Evolutionary conservation across 169 alveolate genomes (phyloP), one percentile per base, ranked within the genome.

Genomic region (Cryptosporidium felis): DNA sequence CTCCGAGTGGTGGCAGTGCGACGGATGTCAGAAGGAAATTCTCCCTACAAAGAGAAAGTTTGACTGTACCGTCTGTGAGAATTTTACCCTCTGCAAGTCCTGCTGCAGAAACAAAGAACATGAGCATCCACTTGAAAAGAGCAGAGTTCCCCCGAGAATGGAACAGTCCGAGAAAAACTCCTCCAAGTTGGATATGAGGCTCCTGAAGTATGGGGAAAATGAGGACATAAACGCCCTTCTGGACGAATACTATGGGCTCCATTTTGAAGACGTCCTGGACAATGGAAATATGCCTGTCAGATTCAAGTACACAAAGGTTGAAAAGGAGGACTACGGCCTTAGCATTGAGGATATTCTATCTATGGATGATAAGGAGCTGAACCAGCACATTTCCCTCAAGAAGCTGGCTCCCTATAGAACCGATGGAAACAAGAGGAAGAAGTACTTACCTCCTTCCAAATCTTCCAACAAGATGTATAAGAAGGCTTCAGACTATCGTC

Each of bases 31-130:
- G 81, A 90, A 80, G 47, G 94, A 94, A 9, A 91, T 94, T 34
- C 82, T 91, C 74, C 97, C 94, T 90, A 82, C 95, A 66, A 88
- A 94, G 93, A 85, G 94, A 80, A 95, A 95, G 90, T 90, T 94
- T 82, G 92, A 94, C 80, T 96, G 96, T 91, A 88, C 91, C 79
- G 61, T 93, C 88, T 90, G 97, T 89, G 94, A 91, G 80, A 59
- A 93, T 89, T 91, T 85, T 89, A 62, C 96, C 88, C 93, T 92
- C 80, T 92, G 96, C 94, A 89, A 92, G 88, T 66, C 81, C 40
- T 62, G 98, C 90, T 51, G 93, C 80, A 92, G 93, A 89, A 34
- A 92, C 66, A 80, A 93, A 80, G 81, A 90, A 45, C 66, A 91
- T 23, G 85, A 82, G 40, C 80, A 82, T 66, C 81, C 80, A 36